Conservation (phyloP, 768 basidiomycete genomes). For the Boletus pseudopeckii region DNA sequence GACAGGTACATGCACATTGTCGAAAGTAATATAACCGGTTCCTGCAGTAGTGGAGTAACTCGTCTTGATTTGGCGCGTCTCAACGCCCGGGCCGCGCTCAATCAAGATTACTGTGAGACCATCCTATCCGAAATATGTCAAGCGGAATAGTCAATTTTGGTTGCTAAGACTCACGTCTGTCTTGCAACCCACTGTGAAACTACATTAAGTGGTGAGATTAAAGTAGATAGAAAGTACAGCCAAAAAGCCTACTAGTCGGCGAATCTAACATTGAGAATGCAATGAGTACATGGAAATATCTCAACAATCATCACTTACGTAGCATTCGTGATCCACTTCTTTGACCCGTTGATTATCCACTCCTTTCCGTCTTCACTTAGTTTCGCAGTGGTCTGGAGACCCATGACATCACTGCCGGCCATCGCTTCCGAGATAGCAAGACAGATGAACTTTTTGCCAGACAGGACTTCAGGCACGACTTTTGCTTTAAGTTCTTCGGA, state of each 20-base stretch:
- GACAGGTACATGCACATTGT: constrained; percentile 81
- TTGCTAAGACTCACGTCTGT: constrained; percentile 39
- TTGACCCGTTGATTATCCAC: constrained; percentile 72
- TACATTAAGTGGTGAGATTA: constrained; percentile 30
- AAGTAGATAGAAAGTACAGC: background rate
- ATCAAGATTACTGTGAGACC: constrained; percentile 67
- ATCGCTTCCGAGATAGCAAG: constrained; percentile 76
- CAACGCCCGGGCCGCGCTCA: constrained; percentile 59
- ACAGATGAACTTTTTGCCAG: constrained; percentile 67
- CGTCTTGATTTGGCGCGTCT: constrained; percentile 70
- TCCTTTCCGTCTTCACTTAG: constrained; percentile 64
- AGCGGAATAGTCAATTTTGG: constrained; percentile 17
- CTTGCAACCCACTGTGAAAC: constrained; percentile 58
- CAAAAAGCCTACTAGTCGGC: constrained; percentile 32
- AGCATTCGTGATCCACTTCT: constrained; percentile 70
- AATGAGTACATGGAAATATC: constrained; percentile 2
- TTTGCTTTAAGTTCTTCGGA: constrained; percentile 47
- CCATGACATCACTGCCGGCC: constrained; percentile 67
- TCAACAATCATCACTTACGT: constrained; percentile 30
- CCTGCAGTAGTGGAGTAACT: constrained; percentile 88
- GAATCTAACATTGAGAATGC: constrained; percentile 30
- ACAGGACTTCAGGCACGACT: constrained; percentile 48
- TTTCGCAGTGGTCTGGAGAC: constrained; percentile 57
- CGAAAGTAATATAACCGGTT: constrained; percentile 79
- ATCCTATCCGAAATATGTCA: constrained; percentile 33